phyloP scores from a whole-genome alignment of 495 filamentous ascomycete species.

The Parathielavia hyrcaniae region DNA sequence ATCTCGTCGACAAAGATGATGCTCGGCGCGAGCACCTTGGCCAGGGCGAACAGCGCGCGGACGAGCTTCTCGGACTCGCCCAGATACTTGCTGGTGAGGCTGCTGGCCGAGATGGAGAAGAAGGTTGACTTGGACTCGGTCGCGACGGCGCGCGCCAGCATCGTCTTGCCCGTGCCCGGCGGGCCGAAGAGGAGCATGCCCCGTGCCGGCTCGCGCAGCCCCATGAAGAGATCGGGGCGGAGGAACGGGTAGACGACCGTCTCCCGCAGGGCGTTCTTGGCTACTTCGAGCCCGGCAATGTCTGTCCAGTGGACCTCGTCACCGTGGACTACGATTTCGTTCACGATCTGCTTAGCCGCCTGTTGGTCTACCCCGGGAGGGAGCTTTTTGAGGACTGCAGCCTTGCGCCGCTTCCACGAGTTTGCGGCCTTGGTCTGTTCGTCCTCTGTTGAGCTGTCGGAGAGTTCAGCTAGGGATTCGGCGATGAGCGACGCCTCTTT shows the following conservation, averaged over 20 bases:
- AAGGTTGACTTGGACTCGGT: conserved; percentile 95
- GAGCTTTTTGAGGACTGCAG: conserved; percentile 62
- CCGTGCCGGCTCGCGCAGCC: conserved; percentile 84
- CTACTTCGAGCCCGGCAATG: conserved; percentile 82
- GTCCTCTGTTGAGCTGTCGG: conserved; percentile 25
- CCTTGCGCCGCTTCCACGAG: conserved; percentile 47
- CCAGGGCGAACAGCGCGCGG: conserved; percentile 81
- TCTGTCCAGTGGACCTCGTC: conserved; percentile 96
- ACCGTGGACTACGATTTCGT: conserved; percentile 91
- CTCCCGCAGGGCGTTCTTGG: conserved; percentile 90
- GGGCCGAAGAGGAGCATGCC: conserved; percentile 97
- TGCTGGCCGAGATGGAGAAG: conserved; percentile 93
- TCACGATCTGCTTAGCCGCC: conserved; percentile 85
- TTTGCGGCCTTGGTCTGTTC: conserved; percentile 36
- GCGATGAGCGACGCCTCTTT: conserved; percentile 19
- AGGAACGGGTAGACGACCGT: conserved; percentile 97
- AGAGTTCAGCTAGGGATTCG: conserved; percentile 11
- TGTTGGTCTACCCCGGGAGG: conserved; percentile 72
- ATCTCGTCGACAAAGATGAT: conserved; percentile 99
- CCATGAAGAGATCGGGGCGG: conserved; percentile 91
- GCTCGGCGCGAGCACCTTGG: conserved; percentile 82
- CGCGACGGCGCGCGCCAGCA: conserved; percentile 91
- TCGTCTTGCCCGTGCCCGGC: conserved; percentile 95
- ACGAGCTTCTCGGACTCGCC: conserved; percentile 97
- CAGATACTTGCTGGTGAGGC: conserved; percentile 90